Conservation (phyloP, 2,329 filamentous ascomycete species). For the Microdochium paspali region DNA sequence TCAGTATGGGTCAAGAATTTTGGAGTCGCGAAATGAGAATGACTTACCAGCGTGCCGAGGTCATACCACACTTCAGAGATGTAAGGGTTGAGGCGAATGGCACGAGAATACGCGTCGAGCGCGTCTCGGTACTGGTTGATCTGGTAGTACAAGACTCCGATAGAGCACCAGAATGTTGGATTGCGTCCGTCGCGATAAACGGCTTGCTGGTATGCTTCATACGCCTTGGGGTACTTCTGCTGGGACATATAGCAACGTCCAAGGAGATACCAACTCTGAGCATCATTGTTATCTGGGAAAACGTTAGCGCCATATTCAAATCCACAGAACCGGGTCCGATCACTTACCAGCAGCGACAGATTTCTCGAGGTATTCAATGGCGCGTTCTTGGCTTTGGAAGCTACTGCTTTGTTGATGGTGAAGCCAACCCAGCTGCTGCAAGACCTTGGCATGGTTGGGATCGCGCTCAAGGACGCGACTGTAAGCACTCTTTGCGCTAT, state of each 20-base stretch:
- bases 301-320: slow-evolving; percentile 15
- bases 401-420: slow-evolving; percentile 92
- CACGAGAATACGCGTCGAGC: slow-evolving; percentile 91
- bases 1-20: slow-evolving; percentile 12
- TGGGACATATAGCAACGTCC: slow-evolving; percentile 99
- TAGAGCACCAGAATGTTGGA: slow-evolving; percentile 98
- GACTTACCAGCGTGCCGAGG: slow-evolving; percentile 80
- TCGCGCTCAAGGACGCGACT: slow-evolving; percentile 88
- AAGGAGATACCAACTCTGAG: slow-evolving; percentile 97
- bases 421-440: slow-evolving; percentile 96
- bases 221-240: slow-evolving; percentile 96
- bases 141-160: slow-evolving; percentile 97
- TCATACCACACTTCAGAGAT: slow-evolving; percentile 99
- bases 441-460: slow-evolving; percentile 92
- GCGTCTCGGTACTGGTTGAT: slow-evolving; percentile 99
- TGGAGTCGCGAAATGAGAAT: slow-evolving; percentile 8
- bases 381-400: slow-evolving; percentile 87
- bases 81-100: slow-evolving; percentile 92
- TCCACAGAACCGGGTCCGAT: background rate
- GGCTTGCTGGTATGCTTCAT: slow-evolving; percentile 96
- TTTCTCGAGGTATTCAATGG: slow-evolving; percentile 95
- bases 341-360: slow-evolving; percentile 80
- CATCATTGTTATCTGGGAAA: slow-evolving; percentile 73
- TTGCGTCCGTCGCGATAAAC: slow-evolving; percentile 97
- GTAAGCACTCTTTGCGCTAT: slow-evolving; percentile 87